Evolutionary conservation across 306 rosid genomes (phyloP).

Genomic region (Luffa acutangula): DNA sequence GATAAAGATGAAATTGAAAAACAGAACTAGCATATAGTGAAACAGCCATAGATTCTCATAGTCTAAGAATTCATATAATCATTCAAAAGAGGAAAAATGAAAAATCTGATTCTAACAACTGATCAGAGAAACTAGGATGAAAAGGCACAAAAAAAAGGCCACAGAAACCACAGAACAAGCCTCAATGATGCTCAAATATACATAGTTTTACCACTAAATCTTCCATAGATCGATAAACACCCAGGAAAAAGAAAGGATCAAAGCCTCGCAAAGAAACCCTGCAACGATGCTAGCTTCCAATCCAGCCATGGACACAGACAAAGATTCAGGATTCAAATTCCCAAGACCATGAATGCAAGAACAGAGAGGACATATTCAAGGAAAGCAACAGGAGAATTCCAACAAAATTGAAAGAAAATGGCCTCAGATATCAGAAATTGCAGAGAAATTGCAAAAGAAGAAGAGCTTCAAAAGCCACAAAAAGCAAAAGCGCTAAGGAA

Average conservation of each 20-base stretch:
- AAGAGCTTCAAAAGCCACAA: neutral
- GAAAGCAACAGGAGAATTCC: neutral
- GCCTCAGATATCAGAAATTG: neutral
- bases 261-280: conserved; percentile 11
- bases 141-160: neutral
- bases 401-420: neutral
- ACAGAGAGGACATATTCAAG: neutral
- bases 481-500: neutral
- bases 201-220: conserved; percentile 7
- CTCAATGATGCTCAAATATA: neutral
- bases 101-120: neutral
- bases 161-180: neutral
- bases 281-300: conserved; percentile 15
- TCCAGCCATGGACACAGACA: neutral
- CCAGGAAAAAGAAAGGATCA: conserved; percentile 17
- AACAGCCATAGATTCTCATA: neutral
- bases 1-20: neutral
- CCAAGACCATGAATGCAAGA: neutral
- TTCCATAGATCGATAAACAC: conserved; percentile 20
- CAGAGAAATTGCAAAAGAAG: neutral
- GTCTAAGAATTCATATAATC: neutral
- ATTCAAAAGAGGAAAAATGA: neutral
- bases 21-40: neutral
- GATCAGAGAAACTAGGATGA: neutral
- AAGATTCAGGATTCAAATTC: neutral